Evolutionary conservation across 2,329 filamentous ascomycete genomes (phyloP).

Genomic region (Claviceps spartinae): DNA sequence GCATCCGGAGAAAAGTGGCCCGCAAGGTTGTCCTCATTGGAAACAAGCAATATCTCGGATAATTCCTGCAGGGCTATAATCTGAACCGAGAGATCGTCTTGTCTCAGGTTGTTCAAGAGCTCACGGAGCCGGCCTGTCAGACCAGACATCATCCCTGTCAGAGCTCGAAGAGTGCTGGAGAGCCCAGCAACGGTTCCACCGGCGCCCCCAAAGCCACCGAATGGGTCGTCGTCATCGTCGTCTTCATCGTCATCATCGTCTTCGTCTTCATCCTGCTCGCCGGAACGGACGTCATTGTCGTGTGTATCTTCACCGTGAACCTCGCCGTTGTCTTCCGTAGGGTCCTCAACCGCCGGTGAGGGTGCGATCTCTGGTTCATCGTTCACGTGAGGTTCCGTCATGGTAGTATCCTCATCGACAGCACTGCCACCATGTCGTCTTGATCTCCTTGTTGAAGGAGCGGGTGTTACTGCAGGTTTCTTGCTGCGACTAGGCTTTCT

Average conservation of each 20-base stretch:
- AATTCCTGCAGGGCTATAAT: constrained; percentile 86
- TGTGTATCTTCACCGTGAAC: constrained; percentile 16
- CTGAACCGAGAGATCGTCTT: constrained; percentile 80
- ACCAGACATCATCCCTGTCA: constrained; percentile 86
- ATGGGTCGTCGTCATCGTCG: constrained; percentile 53
- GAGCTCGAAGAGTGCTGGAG: constrained; percentile 67
- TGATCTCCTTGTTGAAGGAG: constrained; percentile 31
- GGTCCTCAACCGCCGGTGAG: constrained; percentile 22
- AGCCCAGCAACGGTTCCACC: constrained; percentile 51
- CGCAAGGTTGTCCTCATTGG: constrained; percentile 90
- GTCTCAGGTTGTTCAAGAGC: constrained; percentile 59
- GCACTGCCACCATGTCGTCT: constrained; percentile 40
- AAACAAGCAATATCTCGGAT: constrained; percentile 84
- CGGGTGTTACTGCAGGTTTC: constrained; percentile 38
- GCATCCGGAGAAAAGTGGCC: constrained; percentile 90
- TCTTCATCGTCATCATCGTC: constrained; percentile 46
- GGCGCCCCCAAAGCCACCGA: constrained; percentile 54
- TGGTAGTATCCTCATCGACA: constrained; percentile 50
- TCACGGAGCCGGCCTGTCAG: constrained; percentile 68
- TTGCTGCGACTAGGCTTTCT: constrained; percentile 62
- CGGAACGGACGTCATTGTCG: constrained; percentile 21
- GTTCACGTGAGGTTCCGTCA: constrained; percentile 55
- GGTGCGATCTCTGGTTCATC: constrained; percentile 27
- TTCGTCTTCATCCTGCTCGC: constrained; percentile 24
- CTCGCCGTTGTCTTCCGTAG: constrained; percentile 25